Conservation (phyloP, 2,329 filamentous ascomycete species). For the Sclerotinia spermophila region DNA sequence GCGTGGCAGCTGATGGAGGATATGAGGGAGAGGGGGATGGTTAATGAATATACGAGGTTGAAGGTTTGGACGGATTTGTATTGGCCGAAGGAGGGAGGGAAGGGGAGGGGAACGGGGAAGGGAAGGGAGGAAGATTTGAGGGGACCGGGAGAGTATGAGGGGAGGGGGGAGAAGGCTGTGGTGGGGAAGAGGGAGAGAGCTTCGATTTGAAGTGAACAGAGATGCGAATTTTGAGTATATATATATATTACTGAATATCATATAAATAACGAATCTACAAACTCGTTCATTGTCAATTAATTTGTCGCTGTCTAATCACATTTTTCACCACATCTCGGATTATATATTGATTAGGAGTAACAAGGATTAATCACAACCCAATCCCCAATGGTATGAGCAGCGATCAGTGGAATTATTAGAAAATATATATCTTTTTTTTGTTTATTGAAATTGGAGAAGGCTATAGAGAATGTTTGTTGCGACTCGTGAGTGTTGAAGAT, state of each 20-base stretch:
- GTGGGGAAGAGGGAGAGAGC: no score
- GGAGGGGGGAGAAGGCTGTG: no score
- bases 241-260: neutral
- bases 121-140: neutral
- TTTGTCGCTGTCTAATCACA: fast-evolving
- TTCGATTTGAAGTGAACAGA: neutral
- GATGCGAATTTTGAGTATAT: neutral
- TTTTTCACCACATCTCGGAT: no score
- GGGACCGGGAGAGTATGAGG: neutral
- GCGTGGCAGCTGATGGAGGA: conserved; percentile 29
- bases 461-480: no score
- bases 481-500: no score
- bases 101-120: neutral
- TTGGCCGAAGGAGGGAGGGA: neutral
- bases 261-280: neutral
- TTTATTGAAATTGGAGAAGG: no score
- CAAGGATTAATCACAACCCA: no score
- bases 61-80: conserved; percentile 11
- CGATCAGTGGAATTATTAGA: no score
- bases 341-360: no score
- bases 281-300: no score
- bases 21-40: conserved; percentile 26
- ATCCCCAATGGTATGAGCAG: no score
- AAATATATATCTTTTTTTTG: no score
- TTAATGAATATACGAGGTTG: neutral